Base-by-base conservation (phyloP, 2,329 filamentous ascomycete genomes). In the Chrysosphaeria jannelii region DNA sequence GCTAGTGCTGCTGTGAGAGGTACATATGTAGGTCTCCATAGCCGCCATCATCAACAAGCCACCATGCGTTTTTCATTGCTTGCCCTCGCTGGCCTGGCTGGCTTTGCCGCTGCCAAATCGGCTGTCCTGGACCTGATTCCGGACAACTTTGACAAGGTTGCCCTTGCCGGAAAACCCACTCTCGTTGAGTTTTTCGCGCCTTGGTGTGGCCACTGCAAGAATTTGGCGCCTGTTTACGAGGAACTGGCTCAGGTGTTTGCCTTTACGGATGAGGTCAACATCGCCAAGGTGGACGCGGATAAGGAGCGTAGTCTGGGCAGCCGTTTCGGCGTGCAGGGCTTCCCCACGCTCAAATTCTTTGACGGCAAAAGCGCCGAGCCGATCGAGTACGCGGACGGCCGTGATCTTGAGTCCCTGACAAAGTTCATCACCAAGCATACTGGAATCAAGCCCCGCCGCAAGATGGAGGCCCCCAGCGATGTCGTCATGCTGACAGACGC, bases 121-220 rank as follows among this genome's bases (percentile, higher is more conserved):
- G 70, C 74, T 27, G 85, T 97, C 32, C 54, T 89, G 36, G 81
- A 93, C 45, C 67, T 97, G 30, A 65, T 71, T 29, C 78, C 81
- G 26, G 52, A 53, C 37, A 97, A 91, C 54, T 97, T 97, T 44
- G 81, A 93, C 52, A 51, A 68, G 22, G 56, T 90, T 26, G 76
- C 90, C 32, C 57, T 90, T 29, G 81, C 74, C 21, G 78, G 78
- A 46, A 93, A 89, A 53, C 81, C 85, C 20, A 79, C 85, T 0
- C 66, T 97, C 13, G 78, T 93, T 36, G 79, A 93, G 46, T 97
- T 97, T 60, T 93, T 89, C 41, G 85, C 85, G 16, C 79, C 81
- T 13, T 97, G 85, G 85, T 97, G 85, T 41, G 88, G 85, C 15
- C 85, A 97, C 57, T 97, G 85, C 75, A 93, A 93, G 61, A 89